These are phyloP conservation scores for Drechslerella dactyloides DNA, from an alignment of 2,329 filamentous ascomycete genomes.

Conservation along the genomic window DNA sequence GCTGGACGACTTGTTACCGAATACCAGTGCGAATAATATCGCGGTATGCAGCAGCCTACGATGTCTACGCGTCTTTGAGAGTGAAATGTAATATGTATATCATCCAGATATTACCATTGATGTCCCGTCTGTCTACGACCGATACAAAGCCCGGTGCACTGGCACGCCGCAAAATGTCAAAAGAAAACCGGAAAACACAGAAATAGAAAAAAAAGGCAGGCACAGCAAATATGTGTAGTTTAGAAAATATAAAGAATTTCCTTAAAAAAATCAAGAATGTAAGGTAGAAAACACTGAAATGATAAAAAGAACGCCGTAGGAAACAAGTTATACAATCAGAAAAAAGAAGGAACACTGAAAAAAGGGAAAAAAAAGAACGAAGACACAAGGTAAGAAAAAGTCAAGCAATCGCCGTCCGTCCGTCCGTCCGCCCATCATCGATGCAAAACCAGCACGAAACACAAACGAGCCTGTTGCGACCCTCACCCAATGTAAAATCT, in stretches of 20 bases:
- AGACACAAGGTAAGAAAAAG: neutral
- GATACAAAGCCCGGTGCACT: constrained; percentile 7
- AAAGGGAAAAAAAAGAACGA: constrained; percentile 3
- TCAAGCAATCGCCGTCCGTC: neutral
- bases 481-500: neutral
- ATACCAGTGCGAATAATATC: too few relatives aligned
- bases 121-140: constrained; percentile 25
- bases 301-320: constrained; percentile 7
- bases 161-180: too few relatives aligned
- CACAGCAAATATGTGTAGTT: neutral
- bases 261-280: too few relatives aligned
- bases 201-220: constrained; percentile 21
- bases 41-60: too few relatives aligned
- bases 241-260: too few relatives aligned
- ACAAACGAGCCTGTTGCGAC: neutral
- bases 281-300: neutral
- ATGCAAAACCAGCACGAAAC: neutral
- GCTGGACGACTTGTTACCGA: too few relatives aligned
- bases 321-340: constrained; percentile 32
- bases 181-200: neutral
- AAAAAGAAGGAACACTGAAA: constrained; percentile 4
- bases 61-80: too few relatives aligned
- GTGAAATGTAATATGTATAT: too few relatives aligned
- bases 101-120: constrained; percentile 48
- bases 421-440: neutral